A percentile compares a stretch with the other conserved stretches of the same genome.
phyloP scores from a whole-genome alignment of 306 rosid species.

The Lathyrus tuberosus region DNA sequence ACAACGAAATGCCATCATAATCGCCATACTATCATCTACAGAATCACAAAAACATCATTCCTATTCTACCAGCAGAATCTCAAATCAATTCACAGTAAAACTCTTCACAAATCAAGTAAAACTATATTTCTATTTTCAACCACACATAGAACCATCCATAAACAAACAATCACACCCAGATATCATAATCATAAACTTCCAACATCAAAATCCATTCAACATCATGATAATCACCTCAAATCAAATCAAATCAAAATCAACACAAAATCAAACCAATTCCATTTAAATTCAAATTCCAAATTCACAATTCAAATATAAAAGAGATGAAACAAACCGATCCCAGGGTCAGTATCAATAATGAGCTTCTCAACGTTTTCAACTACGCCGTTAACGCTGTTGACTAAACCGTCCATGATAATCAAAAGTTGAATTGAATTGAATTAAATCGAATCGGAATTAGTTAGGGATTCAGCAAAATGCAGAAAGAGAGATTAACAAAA shows the following conservation, averaged over 20 bases:
- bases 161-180: not conserved
- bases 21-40: slow-evolving; percentile 89
- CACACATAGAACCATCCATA: too few relatives aligned
- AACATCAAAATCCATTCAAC: not conserved
- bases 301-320: not conserved
- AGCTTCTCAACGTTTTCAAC: slow-evolving; percentile 54
- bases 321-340: slow-evolving; percentile 69
- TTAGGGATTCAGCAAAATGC: slow-evolving; percentile 36
- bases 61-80: slow-evolving; percentile 1
- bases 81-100: not conserved
- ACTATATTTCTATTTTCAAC: too few relatives aligned
- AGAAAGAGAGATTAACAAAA: not conserved
- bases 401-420: slow-evolving; percentile 42
- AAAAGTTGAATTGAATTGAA: not conserved
- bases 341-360: slow-evolving; percentile 96
- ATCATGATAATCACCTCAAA: slow-evolving; percentile 12
- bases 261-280: not conserved
- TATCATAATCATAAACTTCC: not conserved
- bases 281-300: not conserved
- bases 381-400: slow-evolving; percentile 35
- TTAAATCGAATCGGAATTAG: slow-evolving; percentile 1
- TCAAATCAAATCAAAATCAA: slow-evolving; percentile 1
- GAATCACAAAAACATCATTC: slow-evolving; percentile 29
- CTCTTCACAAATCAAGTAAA: too few relatives aligned
- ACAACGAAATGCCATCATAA: slow-evolving; percentile 85